Conservation (phyloP, 306 rosid species). For the Dalbergia cultrata region DNA sequence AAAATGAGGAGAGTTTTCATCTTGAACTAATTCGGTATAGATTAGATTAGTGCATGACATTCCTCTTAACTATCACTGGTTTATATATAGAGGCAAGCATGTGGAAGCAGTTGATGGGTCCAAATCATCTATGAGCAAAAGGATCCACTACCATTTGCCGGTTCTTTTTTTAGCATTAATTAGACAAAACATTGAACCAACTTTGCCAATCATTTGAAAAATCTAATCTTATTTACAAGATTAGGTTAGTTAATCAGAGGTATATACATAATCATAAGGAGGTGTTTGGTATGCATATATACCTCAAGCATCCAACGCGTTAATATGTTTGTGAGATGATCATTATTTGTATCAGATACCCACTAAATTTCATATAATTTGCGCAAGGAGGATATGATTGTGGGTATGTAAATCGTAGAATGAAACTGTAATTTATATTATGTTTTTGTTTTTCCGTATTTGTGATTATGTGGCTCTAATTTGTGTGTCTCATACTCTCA, state of each 20-base stretch:
- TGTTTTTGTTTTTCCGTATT: no score
- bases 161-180: background rate
- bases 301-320: no score
- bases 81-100: background rate
- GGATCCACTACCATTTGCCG: background rate
- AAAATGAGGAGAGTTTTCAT: constrained; percentile 17
- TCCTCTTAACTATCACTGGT: background rate
- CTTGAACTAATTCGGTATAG: background rate
- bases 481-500: no score
- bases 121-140: constrained; percentile 23
- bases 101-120: constrained; percentile 46
- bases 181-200: constrained; percentile 4
- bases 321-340: no score
- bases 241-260: background rate
- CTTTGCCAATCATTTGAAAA: constrained; percentile 29
- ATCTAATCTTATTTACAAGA: constrained; percentile 17
- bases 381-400: no score
- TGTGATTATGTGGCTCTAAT: no score
- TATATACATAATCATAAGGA: background rate
- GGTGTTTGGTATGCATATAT: background rate
- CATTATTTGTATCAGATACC: no score
- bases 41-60: background rate
- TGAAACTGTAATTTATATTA: no score
- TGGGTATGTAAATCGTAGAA: no score
- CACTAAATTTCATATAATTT: no score